Evolutionary conservation across 495 filamentous ascomycete species (phyloP).

Genomic region (Halenospora varia): DNA sequence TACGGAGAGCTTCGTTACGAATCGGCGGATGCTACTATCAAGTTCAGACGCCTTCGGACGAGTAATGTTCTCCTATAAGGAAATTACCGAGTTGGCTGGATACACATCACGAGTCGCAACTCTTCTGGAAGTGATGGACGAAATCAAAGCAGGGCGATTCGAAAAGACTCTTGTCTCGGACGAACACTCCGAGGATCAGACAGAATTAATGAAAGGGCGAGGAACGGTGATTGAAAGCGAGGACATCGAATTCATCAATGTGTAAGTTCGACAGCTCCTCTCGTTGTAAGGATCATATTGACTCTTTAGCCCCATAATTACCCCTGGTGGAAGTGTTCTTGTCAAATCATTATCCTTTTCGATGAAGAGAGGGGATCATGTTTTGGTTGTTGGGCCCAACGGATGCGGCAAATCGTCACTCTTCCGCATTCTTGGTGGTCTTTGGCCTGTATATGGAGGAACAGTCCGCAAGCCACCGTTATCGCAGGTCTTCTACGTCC

Average conservation of each 20-base stretch:
- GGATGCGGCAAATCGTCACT: conserved; percentile 95
- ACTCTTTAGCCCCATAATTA: conserved; percentile 72
- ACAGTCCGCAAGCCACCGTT: conserved; percentile 84
- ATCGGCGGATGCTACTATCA: conserved; percentile 82
- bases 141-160: conserved; percentile 81
- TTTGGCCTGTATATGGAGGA: conserved; percentile 99
- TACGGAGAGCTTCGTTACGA: conserved; percentile 94
- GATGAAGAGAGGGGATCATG: conserved; percentile 79
- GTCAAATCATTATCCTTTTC: conserved; percentile 80
- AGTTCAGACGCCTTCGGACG: conserved; percentile 95
- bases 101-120: conserved; percentile 91
- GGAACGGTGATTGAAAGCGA: conserved; percentile 72
- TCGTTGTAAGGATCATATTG: not conserved
- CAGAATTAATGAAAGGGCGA: conserved; percentile 72
- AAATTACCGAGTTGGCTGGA: conserved; percentile 90
- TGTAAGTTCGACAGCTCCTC: conserved; percentile 38
- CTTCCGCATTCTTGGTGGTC: conserved; percentile 91
- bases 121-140: conserved; percentile 90
- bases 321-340: conserved; percentile 90
- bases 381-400: conserved; percentile 94
- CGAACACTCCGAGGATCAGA: conserved; percentile 70
- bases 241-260: conserved; percentile 82
- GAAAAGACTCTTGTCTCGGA: conserved; percentile 95
- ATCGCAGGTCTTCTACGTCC: conserved; percentile 95
- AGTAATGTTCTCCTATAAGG: conserved; percentile 97